A percentile compares a stretch with the other conserved stretches of the same genome.
These are phyloP conservation scores for Capsella rubella DNA, from an alignment of 441 rosid species.

Conservation along the genomic window DNA sequence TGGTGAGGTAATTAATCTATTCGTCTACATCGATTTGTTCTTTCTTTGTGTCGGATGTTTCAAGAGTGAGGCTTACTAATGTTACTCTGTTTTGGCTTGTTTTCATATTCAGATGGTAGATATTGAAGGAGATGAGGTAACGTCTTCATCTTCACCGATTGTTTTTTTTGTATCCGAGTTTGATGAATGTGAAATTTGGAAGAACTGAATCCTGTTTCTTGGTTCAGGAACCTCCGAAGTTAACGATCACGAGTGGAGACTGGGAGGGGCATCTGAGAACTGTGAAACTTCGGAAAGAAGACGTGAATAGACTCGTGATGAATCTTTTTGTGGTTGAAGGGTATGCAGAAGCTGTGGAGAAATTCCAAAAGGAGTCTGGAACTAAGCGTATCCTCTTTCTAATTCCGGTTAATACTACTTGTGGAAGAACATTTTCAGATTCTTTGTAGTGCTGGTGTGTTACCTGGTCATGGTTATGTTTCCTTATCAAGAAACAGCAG, in stretches of 20 bases:
- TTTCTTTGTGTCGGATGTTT: background rate
- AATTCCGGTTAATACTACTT: background rate
- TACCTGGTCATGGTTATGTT: constrained; percentile 14
- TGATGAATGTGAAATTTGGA: background rate
- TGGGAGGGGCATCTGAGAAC: constrained; percentile 78
- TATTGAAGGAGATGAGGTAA: constrained; percentile 16
- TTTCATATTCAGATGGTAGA: constrained; percentile 56
- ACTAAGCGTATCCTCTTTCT: constrained; percentile 73
- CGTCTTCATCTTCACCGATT: background rate
- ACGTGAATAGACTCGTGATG: constrained; percentile 86
- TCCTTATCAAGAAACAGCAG: constrained; percentile 69
- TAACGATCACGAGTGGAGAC: constrained; percentile 66
- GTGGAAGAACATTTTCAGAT: background rate
- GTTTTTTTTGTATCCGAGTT: background rate
- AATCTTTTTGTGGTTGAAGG: constrained; percentile 88
- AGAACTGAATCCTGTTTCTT: background rate
- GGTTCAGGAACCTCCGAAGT: constrained; percentile 59
- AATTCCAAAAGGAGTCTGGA: constrained; percentile 79
- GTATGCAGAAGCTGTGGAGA: constrained; percentile 77
- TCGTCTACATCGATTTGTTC: background rate
- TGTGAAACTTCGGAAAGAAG: constrained; percentile 75
- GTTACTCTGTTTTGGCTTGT: constrained; percentile 55
- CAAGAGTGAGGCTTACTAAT: constrained; percentile 43
- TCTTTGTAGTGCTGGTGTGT: background rate
- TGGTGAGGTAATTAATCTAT: constrained; percentile 7